Base-by-base conservation (phyloP, 352 stramenopile species). In the Blastocystis sp. region DNA sequence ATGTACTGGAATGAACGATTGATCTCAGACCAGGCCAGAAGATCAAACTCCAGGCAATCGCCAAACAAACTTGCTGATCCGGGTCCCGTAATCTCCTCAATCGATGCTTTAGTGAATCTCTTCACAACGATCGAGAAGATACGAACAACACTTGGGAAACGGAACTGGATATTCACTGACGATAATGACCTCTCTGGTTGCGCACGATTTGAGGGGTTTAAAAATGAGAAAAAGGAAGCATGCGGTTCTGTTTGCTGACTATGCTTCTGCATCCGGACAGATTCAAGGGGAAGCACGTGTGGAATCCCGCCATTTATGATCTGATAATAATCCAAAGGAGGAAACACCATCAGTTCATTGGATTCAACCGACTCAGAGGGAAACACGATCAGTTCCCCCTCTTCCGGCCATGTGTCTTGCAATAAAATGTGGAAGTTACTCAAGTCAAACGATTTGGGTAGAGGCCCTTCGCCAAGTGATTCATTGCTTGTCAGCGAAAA, bases 1-100 rank as follows among this genome's bases (percentile, higher is more conserved):
- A 84, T 68, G 56, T 53, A 84, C 13, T 61, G 73, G 73, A 84
- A 84, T 26, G 43, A 84, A 23, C 73, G 73, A 64, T 84, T 61
- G 20, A 84, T 47, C 34, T 84, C 73, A 11, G 73, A 84, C 73
- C 73, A 84, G 0, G 73, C 73, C n/a, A 84, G 56, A 13, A 84
- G 26, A 29, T 84, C 73, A 23, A 84, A 66, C 26, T 84, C 73
- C 1, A 84, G 68, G 34, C 29, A 54, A 37, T 41, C 47, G 15
- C 73, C 73, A n/a, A 84, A 84, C 3, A 84, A 8, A 2, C 11
- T 9, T 3, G 73, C 26, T 37, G 62, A 68, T 29, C 54, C 73
- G 20, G 47, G 9, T 7, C 55, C 45, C 3, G 15, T 37, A 29
- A 84, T n/a, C 13, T 20, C 20, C 20, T 84, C 54, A 34, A 84